These are phyloP conservation scores for Fusarium gaditjirri DNA, from an alignment of 2,329 filamentous ascomycete species.

Conservation along the genomic window DNA sequence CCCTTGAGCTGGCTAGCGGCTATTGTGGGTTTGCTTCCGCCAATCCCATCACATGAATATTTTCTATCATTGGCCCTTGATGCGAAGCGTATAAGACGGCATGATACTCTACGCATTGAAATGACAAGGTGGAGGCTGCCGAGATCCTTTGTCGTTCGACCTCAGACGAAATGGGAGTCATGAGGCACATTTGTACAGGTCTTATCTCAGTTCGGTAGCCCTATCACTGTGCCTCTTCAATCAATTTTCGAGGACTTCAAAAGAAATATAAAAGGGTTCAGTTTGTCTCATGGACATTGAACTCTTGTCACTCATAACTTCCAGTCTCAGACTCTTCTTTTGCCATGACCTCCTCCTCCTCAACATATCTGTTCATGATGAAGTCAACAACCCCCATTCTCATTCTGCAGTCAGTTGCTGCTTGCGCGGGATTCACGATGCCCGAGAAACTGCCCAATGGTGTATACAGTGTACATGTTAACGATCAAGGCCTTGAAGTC, in stretches of 20 bases:
- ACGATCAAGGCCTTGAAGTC: not conserved
- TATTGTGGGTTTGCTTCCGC: not conserved
- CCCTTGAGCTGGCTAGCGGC: not conserved
- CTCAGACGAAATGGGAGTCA: not conserved
- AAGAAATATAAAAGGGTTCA: not conserved
- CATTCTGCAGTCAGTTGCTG: not conserved
- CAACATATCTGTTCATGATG: not conserved
- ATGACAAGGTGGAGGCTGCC: not conserved
- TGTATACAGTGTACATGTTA: not conserved
- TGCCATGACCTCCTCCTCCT: not conserved
- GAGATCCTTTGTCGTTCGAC: not conserved
- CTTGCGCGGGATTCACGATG: not conserved
- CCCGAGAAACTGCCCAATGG: not conserved
- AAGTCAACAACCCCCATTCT: not conserved
- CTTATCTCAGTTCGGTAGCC: accelerated
- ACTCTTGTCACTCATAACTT: not conserved
- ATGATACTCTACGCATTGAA: not conserved
- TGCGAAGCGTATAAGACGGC: not conserved
- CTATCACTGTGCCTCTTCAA: not conserved
- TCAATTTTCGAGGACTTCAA: not conserved
- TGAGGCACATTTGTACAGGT: accelerated
- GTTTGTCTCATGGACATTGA: not conserved
- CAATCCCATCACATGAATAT: not conserved
- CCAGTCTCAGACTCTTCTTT: not conserved
- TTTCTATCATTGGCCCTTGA: not conserved